Evolutionary conservation across 768 basidiomycete species (phyloP), one percentile per base, ranked within the genome.

Genomic region (Antrodiella citrinella): DNA sequence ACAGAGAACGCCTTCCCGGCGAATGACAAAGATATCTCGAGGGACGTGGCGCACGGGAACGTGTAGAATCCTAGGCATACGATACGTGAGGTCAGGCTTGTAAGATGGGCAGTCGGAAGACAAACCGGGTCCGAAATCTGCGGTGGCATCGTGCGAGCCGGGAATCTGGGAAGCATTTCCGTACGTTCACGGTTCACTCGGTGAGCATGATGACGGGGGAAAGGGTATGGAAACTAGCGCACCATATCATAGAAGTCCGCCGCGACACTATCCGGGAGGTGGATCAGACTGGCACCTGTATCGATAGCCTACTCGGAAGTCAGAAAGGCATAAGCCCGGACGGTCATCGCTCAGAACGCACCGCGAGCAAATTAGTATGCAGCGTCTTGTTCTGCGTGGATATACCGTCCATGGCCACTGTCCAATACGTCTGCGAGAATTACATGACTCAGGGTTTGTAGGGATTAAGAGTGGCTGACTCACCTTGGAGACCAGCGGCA

Each of bases 251-350:
- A 86, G 51, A 86, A 71, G 7, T 63, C 54, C 2, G 59, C 46
- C 4, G 73, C 77, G 23, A 77, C 53, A 0, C 58, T 44, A 35
- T 65, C 59, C 1, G 81, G 79, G 4, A 82, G 51, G 62, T 84
- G 84, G 51, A 84, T 76, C 22, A 84, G 67, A 23, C 82, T 78
- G 3, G 82, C 83, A 24, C 84, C 83, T 0, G 82, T 81, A 57
- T 86, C 84, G 51, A 86, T 72, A 18, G 81, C 80, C 82, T 84
- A 49, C 12, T 19, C 7, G 11, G 3, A 48, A n/a, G n/a, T n/a
- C n/a, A n/a, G n/a, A n/a, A n/a, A n/a, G n/a, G n/a, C n/a, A n/a
- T n/a, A n/a, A n/a, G n/a, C n/a, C n/a, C n/a, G n/a, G n/a, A n/a
- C n/a, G n/a, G n/a, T n/a, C n/a, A n/a, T n/a, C n/a, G n/a, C n/a